Conservation (phyloP, 2,329 filamentous ascomycete genomes). For the Colletotrichum higginsianum region DNA sequence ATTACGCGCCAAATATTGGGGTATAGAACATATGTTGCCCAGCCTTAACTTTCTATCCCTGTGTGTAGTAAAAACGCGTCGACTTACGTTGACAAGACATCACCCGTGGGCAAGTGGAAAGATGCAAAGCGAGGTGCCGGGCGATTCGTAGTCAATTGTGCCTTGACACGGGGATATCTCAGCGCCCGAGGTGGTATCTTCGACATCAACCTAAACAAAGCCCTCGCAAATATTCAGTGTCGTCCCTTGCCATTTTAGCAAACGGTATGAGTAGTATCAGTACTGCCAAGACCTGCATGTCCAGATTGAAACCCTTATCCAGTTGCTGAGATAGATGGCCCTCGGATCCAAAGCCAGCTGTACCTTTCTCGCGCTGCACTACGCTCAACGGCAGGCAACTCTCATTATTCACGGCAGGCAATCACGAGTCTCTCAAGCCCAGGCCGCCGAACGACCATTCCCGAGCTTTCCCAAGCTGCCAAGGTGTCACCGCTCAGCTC, state of each 20-base stretch:
- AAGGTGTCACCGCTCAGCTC: neutral
- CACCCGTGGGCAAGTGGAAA: too few relatives aligned
- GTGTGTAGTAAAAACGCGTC: neutral
- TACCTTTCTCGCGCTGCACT: neutral
- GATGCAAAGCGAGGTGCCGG: too few relatives aligned
- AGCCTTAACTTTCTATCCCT: too few relatives aligned
- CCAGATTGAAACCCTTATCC: too few relatives aligned
- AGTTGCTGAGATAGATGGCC: neutral
- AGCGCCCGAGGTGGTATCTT: neutral
- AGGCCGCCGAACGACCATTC: neutral
- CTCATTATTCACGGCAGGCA: conserved; percentile 9
- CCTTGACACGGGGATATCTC: neutral
- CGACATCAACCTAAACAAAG: too few relatives aligned
- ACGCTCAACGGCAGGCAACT: neutral
- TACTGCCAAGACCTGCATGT: too few relatives aligned
- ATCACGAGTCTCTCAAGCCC: conserved; percentile 4
- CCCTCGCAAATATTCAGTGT: neutral
- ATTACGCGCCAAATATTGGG: too few relatives aligned
- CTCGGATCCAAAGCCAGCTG: neutral
- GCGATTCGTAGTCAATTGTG: neutral
- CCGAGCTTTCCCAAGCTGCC: neutral
- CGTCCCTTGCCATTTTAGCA: neutral
- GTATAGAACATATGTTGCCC: too few relatives aligned
- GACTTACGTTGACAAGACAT: too few relatives aligned
- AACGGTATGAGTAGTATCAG: too few relatives aligned